Evolutionary conservation across 805 yeast genomes (phyloP).

Genomic region (Saccharomycopsis fodiens): DNA sequence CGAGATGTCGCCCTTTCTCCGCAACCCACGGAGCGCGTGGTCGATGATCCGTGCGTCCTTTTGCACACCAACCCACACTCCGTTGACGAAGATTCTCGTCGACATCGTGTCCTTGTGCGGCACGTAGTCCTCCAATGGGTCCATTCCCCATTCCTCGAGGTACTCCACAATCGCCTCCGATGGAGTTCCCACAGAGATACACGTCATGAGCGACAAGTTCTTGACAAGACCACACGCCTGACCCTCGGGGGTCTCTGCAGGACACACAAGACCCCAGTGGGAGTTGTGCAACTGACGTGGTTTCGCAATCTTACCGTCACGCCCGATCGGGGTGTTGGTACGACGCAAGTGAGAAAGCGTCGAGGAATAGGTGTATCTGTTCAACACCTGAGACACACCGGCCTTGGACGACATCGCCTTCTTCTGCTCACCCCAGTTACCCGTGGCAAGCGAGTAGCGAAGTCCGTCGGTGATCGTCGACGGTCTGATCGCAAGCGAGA

Average conservation of each 20-base stretch:
- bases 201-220: conserved; percentile 91
- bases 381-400: conserved; percentile 97
- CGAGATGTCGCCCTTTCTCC: conserved; percentile 92
- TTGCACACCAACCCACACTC: conserved; percentile 99
- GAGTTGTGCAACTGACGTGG: conserved; percentile 99
- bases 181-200: conserved; percentile 97
- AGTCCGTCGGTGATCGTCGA: conserved; percentile 96
- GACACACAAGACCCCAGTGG: conserved; percentile 99
- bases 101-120: conserved; percentile 89
- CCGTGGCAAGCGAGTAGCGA: conserved; percentile 96
- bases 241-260: conserved; percentile 99
- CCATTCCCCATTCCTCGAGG: conserved; percentile 99
- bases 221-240: conserved; percentile 99
- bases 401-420: conserved; percentile 98
- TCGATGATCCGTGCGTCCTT: conserved; percentile 91
- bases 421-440: conserved; percentile 99
- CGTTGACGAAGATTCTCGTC: conserved; percentile 92
- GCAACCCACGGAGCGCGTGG: conserved; percentile 80
- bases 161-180: conserved; percentile 89
- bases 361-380: conserved; percentile 97
- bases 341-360: conserved; percentile 97
- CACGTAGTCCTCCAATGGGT: conserved; percentile 90
- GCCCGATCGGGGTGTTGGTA: conserved; percentile 98
- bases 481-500: conserved; percentile 94
- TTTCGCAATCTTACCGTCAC: conserved; percentile 97